Evolutionary conservation across 352 stramenopile genomes (phyloP), one percentile per base, ranked within the genome.

Genomic region (Pythium rishiriense): DNA sequence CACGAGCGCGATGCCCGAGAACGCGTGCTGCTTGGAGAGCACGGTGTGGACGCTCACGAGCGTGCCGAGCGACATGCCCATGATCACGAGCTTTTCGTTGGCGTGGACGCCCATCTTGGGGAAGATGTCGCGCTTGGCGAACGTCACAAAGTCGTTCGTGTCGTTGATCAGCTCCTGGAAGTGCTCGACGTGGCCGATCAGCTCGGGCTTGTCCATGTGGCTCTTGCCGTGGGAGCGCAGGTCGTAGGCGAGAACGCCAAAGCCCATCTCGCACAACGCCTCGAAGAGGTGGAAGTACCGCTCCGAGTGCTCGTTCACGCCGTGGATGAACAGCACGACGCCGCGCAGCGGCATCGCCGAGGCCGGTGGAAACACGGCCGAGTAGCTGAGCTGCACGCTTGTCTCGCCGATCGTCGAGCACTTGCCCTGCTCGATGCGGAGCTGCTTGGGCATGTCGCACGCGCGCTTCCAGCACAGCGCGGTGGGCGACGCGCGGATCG

Each of bases 251-350:
- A 67, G 7, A 22, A 62, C 50, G 31, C 49, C 64, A 57, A 61
- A 63, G 24, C 24, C 43, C 57, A 62, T 37, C 0, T 5, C 45
- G 43, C 50, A 62, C 3, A 67, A 5, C 22, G 0, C 64, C 26
- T 66, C 50, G 37, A 67, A 66, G 14, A 67, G 26, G 41, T 71
- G 57, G 6, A 71, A 62, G 47, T 52, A 71, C 19, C 64, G 64
- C 53, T 58, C 58, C 43, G 51, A 66, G 39, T 71, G 58, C 31
- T 71, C 64, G 52, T 67, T 58, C 0, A 71, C 47, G 15, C 64
- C 64, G 21, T 71, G 64, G 26, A 69, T 17, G 25, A 62, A 62
- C 10, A 68, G 25, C 19, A 68, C 29, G 42, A 66, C 39, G 15
- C 49, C 61, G 19, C 51, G 52, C 31, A 62, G 28, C 2, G 51